These are phyloP conservation scores for Emmonsia crescens DNA, from an alignment of 2,329 filamentous ascomycete species.

Conservation along the genomic window DNA sequence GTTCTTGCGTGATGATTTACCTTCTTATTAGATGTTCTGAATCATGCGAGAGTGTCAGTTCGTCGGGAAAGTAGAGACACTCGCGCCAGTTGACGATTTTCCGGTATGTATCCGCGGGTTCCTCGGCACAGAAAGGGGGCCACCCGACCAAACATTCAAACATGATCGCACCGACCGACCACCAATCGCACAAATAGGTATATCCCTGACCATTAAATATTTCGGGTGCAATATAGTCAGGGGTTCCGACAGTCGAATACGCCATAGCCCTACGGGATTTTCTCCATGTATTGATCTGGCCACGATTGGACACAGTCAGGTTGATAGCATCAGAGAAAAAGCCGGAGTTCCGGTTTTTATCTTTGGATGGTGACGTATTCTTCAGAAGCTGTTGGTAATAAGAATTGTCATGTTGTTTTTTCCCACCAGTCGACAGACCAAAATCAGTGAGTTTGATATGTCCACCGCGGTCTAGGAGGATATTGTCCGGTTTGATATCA, in stretches of 20 bases:
- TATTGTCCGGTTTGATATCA: constrained; percentile 99
- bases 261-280: constrained; percentile 92
- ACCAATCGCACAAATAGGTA: constrained; percentile 97
- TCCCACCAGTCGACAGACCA: constrained; percentile 92
- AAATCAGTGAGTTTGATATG: constrained; percentile 99
- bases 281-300: constrained; percentile 97
- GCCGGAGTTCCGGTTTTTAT: constrained; percentile 80
- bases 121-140: constrained; percentile 97
- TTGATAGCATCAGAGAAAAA: constrained; percentile 92
- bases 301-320: constrained; percentile 91
- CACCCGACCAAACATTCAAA: constrained; percentile 97
- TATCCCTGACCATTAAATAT: constrained; percentile 97
- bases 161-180: constrained; percentile 98
- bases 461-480: constrained; percentile 84
- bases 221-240: constrained; percentile 96
- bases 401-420: constrained; percentile 93
- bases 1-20: constrained; percentile 36
- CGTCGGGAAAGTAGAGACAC: constrained; percentile 90
- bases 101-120: constrained; percentile 93
- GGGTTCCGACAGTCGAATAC: constrained; percentile 95
- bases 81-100: constrained; percentile 99
- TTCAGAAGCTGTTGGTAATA: constrained; percentile 97
- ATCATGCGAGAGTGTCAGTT: constrained; percentile 77
- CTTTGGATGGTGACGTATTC: constrained; percentile 56
- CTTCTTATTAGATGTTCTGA: constrained; percentile 87